Evolutionary conservation across 352 stramenopile species (phyloP).

Genomic region (Phytophthora europaea): DNA sequence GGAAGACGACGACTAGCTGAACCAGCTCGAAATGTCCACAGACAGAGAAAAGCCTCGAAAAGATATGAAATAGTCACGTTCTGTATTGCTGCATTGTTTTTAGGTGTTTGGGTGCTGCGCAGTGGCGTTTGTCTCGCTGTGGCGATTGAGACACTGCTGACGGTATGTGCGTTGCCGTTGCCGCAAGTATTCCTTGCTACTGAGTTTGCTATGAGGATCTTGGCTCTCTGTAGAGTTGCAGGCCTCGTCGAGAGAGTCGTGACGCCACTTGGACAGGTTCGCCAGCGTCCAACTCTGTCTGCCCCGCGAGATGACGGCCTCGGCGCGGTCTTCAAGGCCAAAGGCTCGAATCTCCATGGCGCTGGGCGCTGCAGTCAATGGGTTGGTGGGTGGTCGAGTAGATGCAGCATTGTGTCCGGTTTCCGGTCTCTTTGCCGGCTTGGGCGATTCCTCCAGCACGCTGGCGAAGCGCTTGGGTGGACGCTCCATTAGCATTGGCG

Average conservation of each 20-base stretch:
- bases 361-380: constrained; percentile 30
- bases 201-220: constrained; percentile 9
- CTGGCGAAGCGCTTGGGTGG: constrained; percentile 26
- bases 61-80: constrained; percentile 34
- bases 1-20: constrained; percentile 69
- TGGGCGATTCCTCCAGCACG: constrained; percentile 11
- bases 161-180: constrained; percentile 79
- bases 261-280: constrained; percentile 75
- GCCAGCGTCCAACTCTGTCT: constrained; percentile 64
- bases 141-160: constrained; percentile 59
- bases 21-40: not conserved
- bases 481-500: constrained; percentile 18
- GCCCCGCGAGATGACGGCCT: constrained; percentile 70
- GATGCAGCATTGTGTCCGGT: not conserved
- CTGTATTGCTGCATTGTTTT: constrained; percentile 27
- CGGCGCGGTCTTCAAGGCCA: constrained; percentile 79
- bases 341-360: constrained; percentile 72
- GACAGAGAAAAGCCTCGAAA: not conserved
- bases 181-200: constrained; percentile 61
- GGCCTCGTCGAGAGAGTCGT: constrained; percentile 48
- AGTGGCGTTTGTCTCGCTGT: not conserved
- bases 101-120: not conserved
- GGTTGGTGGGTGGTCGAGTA: not conserved
- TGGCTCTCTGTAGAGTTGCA: constrained; percentile 1
- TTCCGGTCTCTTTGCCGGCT: constrained; percentile 14